Evolutionary conservation across 352 stramenopile genomes (phyloP), one percentile per base, ranked within the genome.

Genomic region (Halophytophthora batemanensis): DNA sequence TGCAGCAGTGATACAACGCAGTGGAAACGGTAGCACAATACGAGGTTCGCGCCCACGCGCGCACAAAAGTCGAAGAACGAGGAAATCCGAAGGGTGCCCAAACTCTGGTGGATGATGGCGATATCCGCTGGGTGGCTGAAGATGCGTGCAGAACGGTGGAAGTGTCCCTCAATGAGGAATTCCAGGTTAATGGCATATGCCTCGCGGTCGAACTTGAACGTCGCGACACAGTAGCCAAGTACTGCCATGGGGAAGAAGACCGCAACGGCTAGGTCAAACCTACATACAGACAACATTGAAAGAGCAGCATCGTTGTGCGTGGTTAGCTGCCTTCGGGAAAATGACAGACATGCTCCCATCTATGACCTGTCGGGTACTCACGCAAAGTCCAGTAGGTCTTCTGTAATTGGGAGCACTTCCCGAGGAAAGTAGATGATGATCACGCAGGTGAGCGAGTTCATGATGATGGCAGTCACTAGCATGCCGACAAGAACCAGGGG

Each of bases 241-340:
- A 50, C 45, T 7, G 65, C 31, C 37, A 72, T 61, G 1, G 59
- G 62, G 40, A 37, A 72, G 2, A 34, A 45, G 10, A 74, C 28
- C 1, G 47, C 45, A 22, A 75, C 45, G 0, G 64, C 10, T 14
- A 67, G 41, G 38, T 70, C 65, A 59, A 71, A 75, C 13, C 61
- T 68, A 29, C 13, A 54, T 18, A 10, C 25, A 44, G 17, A 6
- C 13, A 21, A 23, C 25, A 33, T 31, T 31, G n/a, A n/a, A n/a
- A n/a, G n/a, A n/a, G n/a, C n/a, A n/a, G n/a, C n/a, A n/a, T n/a
- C n/a, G n/a, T n/a, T n/a, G n/a, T n/a, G n/a, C n/a, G n/a, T n/a
- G n/a, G n/a, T n/a, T n/a, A n/a, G n/a, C n/a, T n/a, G n/a, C n/a
- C n/a, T 31, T 31, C 25, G 25, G 8, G 25, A 4, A 31, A 31